Percentiles rank a stretch among this genome's conserved stretches.
Evolutionary conservation across 768 basidiomycete genomes (phyloP).

Genomic region (Baorangia bicolor): DNA sequence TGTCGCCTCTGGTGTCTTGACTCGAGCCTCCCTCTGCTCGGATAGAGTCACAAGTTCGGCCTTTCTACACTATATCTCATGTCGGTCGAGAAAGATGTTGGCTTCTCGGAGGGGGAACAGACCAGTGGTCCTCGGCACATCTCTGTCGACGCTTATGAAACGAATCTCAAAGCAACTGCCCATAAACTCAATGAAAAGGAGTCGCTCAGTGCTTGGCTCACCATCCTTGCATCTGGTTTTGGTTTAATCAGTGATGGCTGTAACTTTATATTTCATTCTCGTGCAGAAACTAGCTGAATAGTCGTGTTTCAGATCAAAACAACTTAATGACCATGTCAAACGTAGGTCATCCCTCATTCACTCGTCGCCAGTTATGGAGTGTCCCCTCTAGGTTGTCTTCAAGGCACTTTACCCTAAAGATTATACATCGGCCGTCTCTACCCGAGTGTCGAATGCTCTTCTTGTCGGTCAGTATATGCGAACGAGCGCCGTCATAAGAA

Average conservation of each 20-base stretch:
- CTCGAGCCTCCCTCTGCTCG: background rate
- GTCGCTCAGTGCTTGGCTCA: constrained; percentile 56
- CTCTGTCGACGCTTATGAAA: constrained; percentile 26
- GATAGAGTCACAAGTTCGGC: background rate
- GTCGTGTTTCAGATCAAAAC: constrained; percentile 52
- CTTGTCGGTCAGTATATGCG: constrained; percentile 52
- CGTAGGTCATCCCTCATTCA: constrained; percentile 31
- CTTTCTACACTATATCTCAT: constrained; percentile 12
- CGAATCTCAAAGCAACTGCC: constrained; percentile 20
- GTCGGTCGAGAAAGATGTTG: constrained; percentile 21
- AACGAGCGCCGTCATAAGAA: background rate
- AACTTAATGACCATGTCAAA: constrained; percentile 71
- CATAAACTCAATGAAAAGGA: constrained; percentile 38
- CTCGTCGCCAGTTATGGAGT: constrained; percentile 5
- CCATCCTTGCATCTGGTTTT: constrained; percentile 62
- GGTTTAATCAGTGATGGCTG: constrained; percentile 67
- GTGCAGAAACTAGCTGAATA: constrained; percentile 2
- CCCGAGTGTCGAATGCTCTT: constrained; percentile 68
- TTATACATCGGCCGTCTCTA: constrained; percentile 62
- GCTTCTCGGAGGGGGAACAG: constrained; percentile 7
- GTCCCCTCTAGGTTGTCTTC: constrained; percentile 53
- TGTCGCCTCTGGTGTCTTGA: background rate
- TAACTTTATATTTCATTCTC: constrained; percentile 24
- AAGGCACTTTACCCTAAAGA: constrained; percentile 59
- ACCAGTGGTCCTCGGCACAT: constrained; percentile 12